These are phyloP conservation scores for Thermomyces lanuginosus DNA, from an alignment of 2,329 filamentous ascomycete species.

Conservation along the genomic window DNA sequence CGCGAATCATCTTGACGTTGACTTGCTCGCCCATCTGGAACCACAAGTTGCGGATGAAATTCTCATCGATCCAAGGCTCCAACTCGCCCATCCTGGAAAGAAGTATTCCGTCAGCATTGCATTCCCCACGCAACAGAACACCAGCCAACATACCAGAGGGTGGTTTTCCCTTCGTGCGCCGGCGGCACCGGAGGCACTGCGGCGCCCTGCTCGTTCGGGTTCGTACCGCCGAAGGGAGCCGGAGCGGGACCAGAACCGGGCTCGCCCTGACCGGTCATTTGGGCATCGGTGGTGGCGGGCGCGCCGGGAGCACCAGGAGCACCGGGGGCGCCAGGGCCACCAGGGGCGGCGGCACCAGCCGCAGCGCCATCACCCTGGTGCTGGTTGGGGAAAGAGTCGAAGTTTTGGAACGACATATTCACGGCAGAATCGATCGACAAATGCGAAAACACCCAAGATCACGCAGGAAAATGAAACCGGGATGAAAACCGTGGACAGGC, in stretches of 20 bases:
- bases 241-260: slow-evolving; percentile 38
- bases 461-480: neutral
- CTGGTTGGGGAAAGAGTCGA: slow-evolving; percentile 47
- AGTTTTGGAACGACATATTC: slow-evolving; percentile 51
- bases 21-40: slow-evolving; percentile 86
- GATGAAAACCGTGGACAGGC: neutral
- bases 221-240: slow-evolving; percentile 34
- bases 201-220: slow-evolving; percentile 25
- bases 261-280: slow-evolving; percentile 43
- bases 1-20: slow-evolving; percentile 98
- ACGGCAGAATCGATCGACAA: slow-evolving; percentile 18
- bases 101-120: slow-evolving; percentile 8
- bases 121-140: too few relatives aligned
- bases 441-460: slow-evolving; percentile 1
- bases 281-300: slow-evolving; percentile 34
- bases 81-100: slow-evolving; percentile 89
- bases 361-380: too few relatives aligned
- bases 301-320: too few relatives aligned
- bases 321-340: too few relatives aligned
- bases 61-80: slow-evolving; percentile 98
- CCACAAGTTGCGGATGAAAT: slow-evolving; percentile 91
- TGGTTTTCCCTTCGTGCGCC: slow-evolving; percentile 40
- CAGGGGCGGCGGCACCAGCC: slow-evolving; percentile 36
- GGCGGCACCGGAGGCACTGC: slow-evolving; percentile 33
- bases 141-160: slow-evolving; percentile 33